Evolutionary conservation across 306 rosid species (phyloP).

Genomic region (Quercus gilva): DNA sequence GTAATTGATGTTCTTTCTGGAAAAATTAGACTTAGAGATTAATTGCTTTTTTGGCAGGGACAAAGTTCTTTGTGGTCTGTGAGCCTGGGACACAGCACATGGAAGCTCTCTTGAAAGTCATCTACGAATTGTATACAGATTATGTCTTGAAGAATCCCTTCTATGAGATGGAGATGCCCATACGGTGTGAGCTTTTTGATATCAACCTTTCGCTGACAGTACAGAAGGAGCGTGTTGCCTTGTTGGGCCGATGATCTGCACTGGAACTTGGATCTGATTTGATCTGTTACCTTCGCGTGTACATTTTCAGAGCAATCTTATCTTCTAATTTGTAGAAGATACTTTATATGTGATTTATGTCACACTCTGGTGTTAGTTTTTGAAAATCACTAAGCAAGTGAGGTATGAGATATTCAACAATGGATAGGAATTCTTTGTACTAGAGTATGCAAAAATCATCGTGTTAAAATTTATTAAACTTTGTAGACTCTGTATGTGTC

Average conservation of each 20-base stretch:
- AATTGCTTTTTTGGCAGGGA: conserved; percentile 46
- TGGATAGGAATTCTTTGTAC: not conserved
- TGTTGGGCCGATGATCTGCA: conserved; percentile 59
- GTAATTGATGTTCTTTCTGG: not conserved
- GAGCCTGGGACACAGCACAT: conserved; percentile 82
- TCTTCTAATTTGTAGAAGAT: not conserved
- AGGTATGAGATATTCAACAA: not conserved
- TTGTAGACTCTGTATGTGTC: not conserved
- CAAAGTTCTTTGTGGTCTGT: conserved; percentile 80
- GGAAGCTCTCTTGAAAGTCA: conserved; percentile 71
- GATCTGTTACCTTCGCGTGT: not conserved
- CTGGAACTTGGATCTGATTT: not conserved
- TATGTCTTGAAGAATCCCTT: conserved; percentile 92
- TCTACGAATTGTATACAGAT: conserved; percentile 81
- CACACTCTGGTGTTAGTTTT: not conserved
- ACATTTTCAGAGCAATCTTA: not conserved
- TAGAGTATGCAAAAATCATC: not conserved
- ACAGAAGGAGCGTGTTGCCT: conserved; percentile 82
- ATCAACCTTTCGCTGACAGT: conserved; percentile 68
- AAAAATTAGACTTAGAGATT: conserved; percentile 1
- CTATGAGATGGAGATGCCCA: conserved; percentile 99
- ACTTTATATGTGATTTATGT: not conserved
- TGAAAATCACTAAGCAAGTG: not conserved
- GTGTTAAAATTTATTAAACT: not conserved
- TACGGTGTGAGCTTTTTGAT: conserved; percentile 90